A percentile compares a stretch with the other conserved stretches of the same genome.
Evolutionary conservation across 352 stramenopile genomes (phyloP).

Genomic region (Blastocystis sp.): DNA sequence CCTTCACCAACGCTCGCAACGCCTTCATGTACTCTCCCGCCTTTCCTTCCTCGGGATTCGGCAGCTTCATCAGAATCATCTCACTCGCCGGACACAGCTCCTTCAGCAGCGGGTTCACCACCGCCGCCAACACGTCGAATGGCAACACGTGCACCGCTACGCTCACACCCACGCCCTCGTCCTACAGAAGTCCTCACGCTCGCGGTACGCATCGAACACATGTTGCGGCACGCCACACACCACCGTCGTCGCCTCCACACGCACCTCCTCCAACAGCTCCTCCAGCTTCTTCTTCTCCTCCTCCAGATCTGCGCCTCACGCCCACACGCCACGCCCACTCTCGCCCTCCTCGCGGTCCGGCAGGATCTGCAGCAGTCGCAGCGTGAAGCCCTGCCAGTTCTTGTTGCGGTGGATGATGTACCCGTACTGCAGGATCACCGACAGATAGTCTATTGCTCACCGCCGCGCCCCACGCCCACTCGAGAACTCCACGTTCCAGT

Average conservation of each 20-base stretch:
- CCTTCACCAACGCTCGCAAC: conserved; percentile 10
- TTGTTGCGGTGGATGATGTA: conserved; percentile 62
- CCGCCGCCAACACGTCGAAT: not conserved
- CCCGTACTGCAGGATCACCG: conserved; percentile 40
- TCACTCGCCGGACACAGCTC: not conserved
- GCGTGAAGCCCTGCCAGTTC: conserved; percentile 35
- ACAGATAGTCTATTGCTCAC: conserved; percentile 49
- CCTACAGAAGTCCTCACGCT: conserved; percentile 30
- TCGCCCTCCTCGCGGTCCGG: not conserved
- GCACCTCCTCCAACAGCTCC: conserved; percentile 52
- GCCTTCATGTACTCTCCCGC: conserved; percentile 32
- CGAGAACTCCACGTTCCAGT: conserved; percentile 58
- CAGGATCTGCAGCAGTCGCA: conserved; percentile 50
- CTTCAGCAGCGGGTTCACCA: conserved; percentile 8
- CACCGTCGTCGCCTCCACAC: conserved; percentile 31
- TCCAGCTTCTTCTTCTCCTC: conserved; percentile 6
- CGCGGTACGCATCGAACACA: not conserved
- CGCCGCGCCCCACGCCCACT: not conserved
- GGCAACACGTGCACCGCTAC: conserved; percentile 17
- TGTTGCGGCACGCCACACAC: not conserved
- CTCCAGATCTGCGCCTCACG: not conserved
- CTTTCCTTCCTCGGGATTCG: not conserved
- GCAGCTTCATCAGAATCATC: conserved; percentile 46
- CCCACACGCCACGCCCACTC: not conserved
- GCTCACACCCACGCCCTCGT: not conserved